Conservation (phyloP, 2,329 filamentous ascomycete genomes). For the Corniculantispora saksenae region DNA sequence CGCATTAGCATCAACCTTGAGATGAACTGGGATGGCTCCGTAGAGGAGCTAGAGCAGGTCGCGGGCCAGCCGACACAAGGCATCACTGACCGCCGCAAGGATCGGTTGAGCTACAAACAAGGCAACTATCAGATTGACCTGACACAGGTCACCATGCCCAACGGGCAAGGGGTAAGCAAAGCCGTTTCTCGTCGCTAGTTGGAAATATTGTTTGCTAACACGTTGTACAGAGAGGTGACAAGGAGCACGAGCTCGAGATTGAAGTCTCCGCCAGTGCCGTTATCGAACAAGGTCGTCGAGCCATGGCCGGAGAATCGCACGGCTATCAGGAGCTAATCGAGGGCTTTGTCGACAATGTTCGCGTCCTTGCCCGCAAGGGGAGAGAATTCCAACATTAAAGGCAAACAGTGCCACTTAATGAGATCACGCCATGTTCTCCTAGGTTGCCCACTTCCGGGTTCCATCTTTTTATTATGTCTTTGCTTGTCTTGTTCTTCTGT, state of each 20-base stretch:
- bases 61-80: conserved; percentile 39
- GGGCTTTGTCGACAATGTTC: conserved; percentile 73
- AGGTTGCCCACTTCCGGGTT: no score
- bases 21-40: conserved; percentile 77
- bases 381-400: conserved; percentile 30
- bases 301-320: conserved; percentile 53
- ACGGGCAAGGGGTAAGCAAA: conserved; percentile 39
- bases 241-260: conserved; percentile 80
- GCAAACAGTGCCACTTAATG: background rate
- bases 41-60: conserved; percentile 53
- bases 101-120: conserved; percentile 88
- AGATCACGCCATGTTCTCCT: background rate
- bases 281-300: conserved; percentile 63
- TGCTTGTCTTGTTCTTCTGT: background rate
- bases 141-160: conserved; percentile 74
- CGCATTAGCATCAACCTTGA: conserved; percentile 94
- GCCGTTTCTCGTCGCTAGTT: background rate
- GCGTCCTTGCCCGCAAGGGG: conserved; percentile 54
- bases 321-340: conserved; percentile 69
- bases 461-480: background rate
- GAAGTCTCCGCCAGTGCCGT: conserved; percentile 68
- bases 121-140: conserved; percentile 87
- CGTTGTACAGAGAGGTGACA: conserved; percentile 43
- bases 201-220: conserved; percentile 16
- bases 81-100: conserved; percentile 72